Conservation (phyloP, 1,284 basidiomycete genomes). For the Phenoliferia sp. region DNA sequence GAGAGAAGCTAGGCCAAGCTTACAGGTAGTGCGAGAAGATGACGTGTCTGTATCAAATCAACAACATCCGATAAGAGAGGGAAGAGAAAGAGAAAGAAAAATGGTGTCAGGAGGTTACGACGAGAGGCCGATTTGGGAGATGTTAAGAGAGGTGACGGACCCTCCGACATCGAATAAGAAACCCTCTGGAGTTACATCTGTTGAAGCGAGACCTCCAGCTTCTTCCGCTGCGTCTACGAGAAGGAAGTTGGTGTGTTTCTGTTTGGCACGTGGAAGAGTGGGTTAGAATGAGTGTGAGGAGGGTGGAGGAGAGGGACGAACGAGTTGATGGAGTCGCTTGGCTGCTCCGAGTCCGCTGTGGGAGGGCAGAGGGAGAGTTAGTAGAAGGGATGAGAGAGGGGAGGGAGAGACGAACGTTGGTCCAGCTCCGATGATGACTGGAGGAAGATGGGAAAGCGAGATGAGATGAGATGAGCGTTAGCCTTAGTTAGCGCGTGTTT, state of each 20-base stretch:
- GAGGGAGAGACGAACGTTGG: slow-evolving; percentile 33
- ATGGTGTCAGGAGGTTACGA: too few relatives aligned
- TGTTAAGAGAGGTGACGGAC: slow-evolving; percentile 13
- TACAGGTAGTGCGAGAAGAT: slow-evolving; percentile 52
- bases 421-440: slow-evolving; percentile 44
- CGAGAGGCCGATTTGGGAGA: too few relatives aligned
- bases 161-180: slow-evolving; percentile 52
- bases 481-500: neutral
- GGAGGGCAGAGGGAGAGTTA: slow-evolving; percentile 36
- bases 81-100: neutral
- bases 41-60: slow-evolving; percentile 50
- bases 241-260: slow-evolving; percentile 46
- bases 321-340: slow-evolving; percentile 50
- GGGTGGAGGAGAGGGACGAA: slow-evolving; percentile 15
- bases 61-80: too few relatives aligned
- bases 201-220: slow-evolving; percentile 51
- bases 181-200: slow-evolving; percentile 50
- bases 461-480: neutral
- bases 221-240: slow-evolving; percentile 47
- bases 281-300: neutral
- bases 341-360: slow-evolving; percentile 51
- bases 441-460: too few relatives aligned
- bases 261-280: neutral
- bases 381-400: slow-evolving; percentile 42
- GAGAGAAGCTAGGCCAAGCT: slow-evolving; percentile 3